These are phyloP conservation scores for Colletotrichum sp. DNA, from an alignment of 2,329 filamentous ascomycete genomes.

Conservation along the genomic window DNA sequence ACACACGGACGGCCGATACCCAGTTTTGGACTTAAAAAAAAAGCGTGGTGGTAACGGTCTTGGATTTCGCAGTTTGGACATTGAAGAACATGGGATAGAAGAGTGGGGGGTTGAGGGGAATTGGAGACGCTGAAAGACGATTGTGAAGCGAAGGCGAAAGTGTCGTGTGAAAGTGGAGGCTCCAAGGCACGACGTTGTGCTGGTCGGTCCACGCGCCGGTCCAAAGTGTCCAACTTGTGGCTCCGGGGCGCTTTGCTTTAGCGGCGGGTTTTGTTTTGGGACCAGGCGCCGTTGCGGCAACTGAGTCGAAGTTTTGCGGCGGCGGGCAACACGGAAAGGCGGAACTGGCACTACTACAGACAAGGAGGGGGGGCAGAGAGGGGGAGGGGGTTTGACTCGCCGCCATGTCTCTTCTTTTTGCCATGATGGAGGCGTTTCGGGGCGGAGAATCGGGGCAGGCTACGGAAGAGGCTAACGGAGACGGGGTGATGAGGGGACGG, in stretches of 20 bases:
- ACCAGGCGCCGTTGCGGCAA: constrained; percentile 14
- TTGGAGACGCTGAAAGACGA: not conserved
- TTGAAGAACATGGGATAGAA: not conserved
- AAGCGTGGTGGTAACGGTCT: not conserved
- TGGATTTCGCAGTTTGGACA: not conserved
- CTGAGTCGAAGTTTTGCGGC: not conserved
- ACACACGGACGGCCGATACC: not conserved
- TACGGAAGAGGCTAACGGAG: constrained; percentile 3
- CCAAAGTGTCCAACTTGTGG: not conserved
- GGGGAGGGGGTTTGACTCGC: not conserved
- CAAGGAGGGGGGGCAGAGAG: not conserved
- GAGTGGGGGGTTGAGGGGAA: not conserved
- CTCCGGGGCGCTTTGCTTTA: not conserved
- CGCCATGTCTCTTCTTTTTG: not conserved
- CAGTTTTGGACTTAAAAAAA: not conserved
- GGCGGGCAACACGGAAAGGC: not conserved
- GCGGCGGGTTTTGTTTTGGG: constrained; percentile 1
- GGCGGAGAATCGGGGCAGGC: constrained; percentile 2
- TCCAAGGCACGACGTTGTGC: constrained; percentile 1
- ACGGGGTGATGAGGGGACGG: not conserved
- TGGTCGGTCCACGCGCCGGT: not conserved
- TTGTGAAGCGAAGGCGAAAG: not conserved
- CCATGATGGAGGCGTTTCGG: constrained; percentile 6
- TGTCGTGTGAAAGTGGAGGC: not conserved
- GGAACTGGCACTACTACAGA: not conserved